phyloP scores from a whole-genome alignment of 2,329 filamentous ascomycete species.

The Pseudogymnoascus sp. region DNA sequence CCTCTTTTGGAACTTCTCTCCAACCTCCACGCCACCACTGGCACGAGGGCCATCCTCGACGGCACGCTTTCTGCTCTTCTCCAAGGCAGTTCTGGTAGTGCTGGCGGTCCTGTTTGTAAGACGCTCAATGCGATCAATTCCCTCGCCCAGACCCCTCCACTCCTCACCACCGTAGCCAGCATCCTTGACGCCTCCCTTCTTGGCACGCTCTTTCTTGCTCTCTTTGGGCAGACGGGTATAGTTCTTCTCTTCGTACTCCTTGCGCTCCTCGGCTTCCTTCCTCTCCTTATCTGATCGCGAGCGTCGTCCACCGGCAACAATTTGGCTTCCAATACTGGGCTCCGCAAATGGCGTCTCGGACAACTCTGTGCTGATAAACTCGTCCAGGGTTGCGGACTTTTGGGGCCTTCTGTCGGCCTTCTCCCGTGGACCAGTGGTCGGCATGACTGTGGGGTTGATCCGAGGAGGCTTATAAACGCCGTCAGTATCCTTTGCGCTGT shows the following conservation, averaged over 20 bases:
- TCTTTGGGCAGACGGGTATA: conserved; percentile 79
- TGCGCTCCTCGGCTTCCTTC: conserved; percentile 68
- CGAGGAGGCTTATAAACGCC: conserved; percentile 84
- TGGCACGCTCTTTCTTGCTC: conserved; percentile 81
- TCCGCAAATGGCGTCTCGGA: conserved; percentile 73
- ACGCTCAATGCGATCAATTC: conserved; percentile 76
- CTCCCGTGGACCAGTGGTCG: conserved; percentile 42
- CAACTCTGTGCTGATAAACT: conserved; percentile 81
- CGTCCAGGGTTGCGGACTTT: conserved; percentile 81
- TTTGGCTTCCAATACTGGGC: conserved; percentile 87
- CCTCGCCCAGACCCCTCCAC: conserved; percentile 78
- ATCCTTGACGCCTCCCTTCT: conserved; percentile 41
- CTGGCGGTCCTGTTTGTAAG: conserved; percentile 65
- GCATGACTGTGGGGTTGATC: conserved; percentile 81
- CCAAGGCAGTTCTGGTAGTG: conserved; percentile 48
- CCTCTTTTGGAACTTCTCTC: conserved; percentile 67
- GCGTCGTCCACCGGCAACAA: conserved; percentile 68
- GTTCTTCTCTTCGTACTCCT: conserved; percentile 86
- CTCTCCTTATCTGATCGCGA: conserved; percentile 71
- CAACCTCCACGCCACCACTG: conserved; percentile 57
- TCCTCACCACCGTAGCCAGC: conserved; percentile 83
- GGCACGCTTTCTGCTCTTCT: conserved; percentile 79
- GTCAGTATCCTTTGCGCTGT: conserved; percentile 38
- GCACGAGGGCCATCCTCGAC: conserved; percentile 66
- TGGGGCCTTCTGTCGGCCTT: conserved; percentile 53